These are phyloP conservation scores for Didymella segeticola DNA, from an alignment of 2,329 filamentous ascomycete species.

Conservation along the genomic window DNA sequence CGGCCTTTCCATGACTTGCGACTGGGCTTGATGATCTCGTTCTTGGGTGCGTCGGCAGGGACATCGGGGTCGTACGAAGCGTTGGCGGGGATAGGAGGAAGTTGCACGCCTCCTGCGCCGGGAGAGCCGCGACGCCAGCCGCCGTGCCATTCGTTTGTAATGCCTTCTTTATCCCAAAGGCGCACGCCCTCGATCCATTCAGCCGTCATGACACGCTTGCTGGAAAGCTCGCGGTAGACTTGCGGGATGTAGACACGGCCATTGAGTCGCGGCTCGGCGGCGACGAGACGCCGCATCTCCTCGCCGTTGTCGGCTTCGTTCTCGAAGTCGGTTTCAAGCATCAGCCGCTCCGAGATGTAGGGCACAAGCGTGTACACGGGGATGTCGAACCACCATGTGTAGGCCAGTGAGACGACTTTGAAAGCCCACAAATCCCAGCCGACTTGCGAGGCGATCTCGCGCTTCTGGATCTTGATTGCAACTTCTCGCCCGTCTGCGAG, in stretches of 20 bases:
- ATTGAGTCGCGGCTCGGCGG: constrained; percentile 75
- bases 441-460: constrained; percentile 89
- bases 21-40: constrained; percentile 76
- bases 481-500: constrained; percentile 87
- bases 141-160: constrained; percentile 79
- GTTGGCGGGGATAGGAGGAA: constrained; percentile 56
- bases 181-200: constrained; percentile 98
- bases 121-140: constrained; percentile 78
- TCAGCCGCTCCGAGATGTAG: constrained; percentile 89
- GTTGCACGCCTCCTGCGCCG: constrained; percentile 72
- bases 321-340: constrained; percentile 91
- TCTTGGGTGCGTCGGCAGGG: constrained; percentile 47
- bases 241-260: constrained; percentile 87
- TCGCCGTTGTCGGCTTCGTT: constrained; percentile 91
- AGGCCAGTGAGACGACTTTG: constrained; percentile 83
- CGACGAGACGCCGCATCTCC: constrained; percentile 79
- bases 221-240: constrained; percentile 82
- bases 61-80: constrained; percentile 41
- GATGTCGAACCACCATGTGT: constrained; percentile 89
- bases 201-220: constrained; percentile 84
- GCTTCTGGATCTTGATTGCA: constrained; percentile 95
- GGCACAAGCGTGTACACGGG: constrained; percentile 90
- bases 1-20: constrained; percentile 79
- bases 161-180: constrained; percentile 87
- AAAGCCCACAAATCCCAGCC: constrained; percentile 97